Evolutionary conservation across 768 basidiomycete species (phyloP).

Genomic region (Leccinum longicurvipes): DNA sequence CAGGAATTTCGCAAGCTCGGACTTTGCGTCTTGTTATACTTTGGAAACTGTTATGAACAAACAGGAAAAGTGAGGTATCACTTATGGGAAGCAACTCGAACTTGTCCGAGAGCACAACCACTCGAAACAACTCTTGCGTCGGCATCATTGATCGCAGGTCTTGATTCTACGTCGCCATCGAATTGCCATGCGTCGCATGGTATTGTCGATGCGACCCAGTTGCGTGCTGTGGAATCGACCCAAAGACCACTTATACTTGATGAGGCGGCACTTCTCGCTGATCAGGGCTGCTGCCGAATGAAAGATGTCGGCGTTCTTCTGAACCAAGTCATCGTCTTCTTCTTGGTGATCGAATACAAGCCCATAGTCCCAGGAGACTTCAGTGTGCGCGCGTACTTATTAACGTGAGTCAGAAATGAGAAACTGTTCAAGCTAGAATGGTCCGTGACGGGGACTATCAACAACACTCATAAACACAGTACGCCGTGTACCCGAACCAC

Average conservation of each 20-base stretch:
- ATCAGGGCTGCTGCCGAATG: slow-evolving; percentile 91
- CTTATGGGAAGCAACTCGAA: slow-evolving; percentile 88
- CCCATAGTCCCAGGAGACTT: slow-evolving; percentile 75
- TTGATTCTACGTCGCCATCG: slow-evolving; percentile 96
- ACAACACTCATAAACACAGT: slow-evolving; percentile 77
- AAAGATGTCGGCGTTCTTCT: slow-evolving; percentile 90
- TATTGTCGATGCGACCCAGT: slow-evolving; percentile 90
- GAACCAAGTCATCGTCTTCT: slow-evolving; percentile 75
- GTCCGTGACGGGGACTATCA: slow-evolving; percentile 7
- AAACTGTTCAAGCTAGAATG: neutral
- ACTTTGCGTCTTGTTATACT: slow-evolving; percentile 75
- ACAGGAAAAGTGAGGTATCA: neutral
- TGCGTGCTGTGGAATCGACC: slow-evolving; percentile 95
- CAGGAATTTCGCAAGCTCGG: slow-evolving; percentile 74
- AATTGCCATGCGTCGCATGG: slow-evolving; percentile 90
- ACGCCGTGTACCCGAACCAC: slow-evolving; percentile 85
- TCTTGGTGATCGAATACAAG: slow-evolving; percentile 89
- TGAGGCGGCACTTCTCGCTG: slow-evolving; percentile 89
- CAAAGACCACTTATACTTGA: slow-evolving; percentile 88
- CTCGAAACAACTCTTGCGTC: slow-evolving; percentile 86
- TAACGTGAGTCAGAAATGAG: too few relatives aligned
- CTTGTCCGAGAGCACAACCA: slow-evolving; percentile 92
- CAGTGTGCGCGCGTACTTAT: slow-evolving; percentile 96
- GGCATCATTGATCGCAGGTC: slow-evolving; percentile 87
- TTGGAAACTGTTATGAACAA: neutral